Conservation (phyloP, 1,284 basidiomycete genomes). For the Ustilago cynodontis region DNA sequence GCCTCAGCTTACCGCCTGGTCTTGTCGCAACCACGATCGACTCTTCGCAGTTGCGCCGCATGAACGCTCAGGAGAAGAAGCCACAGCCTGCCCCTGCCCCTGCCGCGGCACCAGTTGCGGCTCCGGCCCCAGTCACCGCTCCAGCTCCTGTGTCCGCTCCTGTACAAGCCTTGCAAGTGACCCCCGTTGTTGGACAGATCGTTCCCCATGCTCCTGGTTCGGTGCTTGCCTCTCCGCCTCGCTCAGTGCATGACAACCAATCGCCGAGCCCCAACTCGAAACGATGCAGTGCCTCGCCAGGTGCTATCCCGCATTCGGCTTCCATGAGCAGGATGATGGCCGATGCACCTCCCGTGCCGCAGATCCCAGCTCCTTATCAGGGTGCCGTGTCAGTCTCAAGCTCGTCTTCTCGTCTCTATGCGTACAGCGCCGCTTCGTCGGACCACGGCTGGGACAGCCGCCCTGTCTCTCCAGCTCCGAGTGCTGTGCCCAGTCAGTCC, state of each 20-base stretch:
- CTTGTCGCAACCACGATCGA: constrained; percentile 59
- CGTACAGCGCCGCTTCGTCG: constrained; percentile 28
- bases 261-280: constrained; percentile 30
- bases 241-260: constrained; percentile 9
- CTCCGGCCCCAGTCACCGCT: background rate
- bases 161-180: constrained; percentile 1
- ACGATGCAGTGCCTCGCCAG: constrained; percentile 24
- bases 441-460: constrained; percentile 43
- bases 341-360: constrained; percentile 54
- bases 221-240: constrained; percentile 29
- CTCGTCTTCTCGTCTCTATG: constrained; percentile 46
- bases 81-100: constrained; percentile 6
- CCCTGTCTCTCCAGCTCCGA: constrained; percentile 47
- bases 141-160: background rate
- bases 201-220: constrained; percentile 18
- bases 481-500: constrained; percentile 49
- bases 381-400: constrained; percentile 25
- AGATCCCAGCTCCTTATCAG: constrained; percentile 43
- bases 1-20: constrained; percentile 57
- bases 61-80: constrained; percentile 32
- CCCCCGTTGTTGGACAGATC: constrained; percentile 20
- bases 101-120: background rate
- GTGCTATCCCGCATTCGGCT: constrained; percentile 24
- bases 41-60: constrained; percentile 40
- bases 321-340: constrained; percentile 46